These are phyloP conservation scores for Xylariaceae sp. DNA, from an alignment of 2,329 filamentous ascomycete genomes.

Conservation along the genomic window DNA sequence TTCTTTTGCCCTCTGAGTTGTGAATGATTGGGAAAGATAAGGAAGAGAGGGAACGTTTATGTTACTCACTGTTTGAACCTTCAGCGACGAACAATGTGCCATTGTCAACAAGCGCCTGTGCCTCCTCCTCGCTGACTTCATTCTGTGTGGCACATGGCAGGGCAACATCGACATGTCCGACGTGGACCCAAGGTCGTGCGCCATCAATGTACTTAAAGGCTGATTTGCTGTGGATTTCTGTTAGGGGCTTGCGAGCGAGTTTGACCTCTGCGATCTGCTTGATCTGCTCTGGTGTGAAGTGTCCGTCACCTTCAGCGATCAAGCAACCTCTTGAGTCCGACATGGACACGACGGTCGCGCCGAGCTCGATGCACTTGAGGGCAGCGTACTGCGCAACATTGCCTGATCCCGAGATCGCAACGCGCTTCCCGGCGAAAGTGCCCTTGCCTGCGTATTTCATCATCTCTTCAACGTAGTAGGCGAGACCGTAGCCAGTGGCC, in stretches of 20 bases:
- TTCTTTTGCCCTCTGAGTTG: neutral
- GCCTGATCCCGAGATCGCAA: slow-evolving; percentile 94
- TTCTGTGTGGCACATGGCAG: slow-evolving; percentile 97
- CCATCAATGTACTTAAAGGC: slow-evolving; percentile 85
- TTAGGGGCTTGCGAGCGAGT: slow-evolving; percentile 82
- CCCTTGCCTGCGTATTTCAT: slow-evolving; percentile 89
- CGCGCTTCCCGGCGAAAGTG: slow-evolving; percentile 86
- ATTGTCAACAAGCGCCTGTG: slow-evolving; percentile 75
- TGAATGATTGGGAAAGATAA: neutral
- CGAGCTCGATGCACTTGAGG: slow-evolving; percentile 95
- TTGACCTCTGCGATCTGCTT: slow-evolving; percentile 83
- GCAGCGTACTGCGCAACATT: slow-evolving; percentile 99
- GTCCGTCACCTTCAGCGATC: slow-evolving; percentile 72
- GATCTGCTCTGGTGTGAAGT: slow-evolving; percentile 82
- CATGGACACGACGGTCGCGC: slow-evolving; percentile 88
- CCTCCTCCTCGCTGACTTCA: slow-evolving; percentile 93
- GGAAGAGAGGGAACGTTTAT: neutral
- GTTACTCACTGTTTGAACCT: slow-evolving; percentile 77
- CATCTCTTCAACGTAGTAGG: slow-evolving; percentile 98
- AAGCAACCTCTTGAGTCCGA: slow-evolving; percentile 91
- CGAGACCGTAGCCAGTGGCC: slow-evolving; percentile 94
- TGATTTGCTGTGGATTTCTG: slow-evolving; percentile 67
- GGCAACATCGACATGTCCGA: slow-evolving; percentile 87
- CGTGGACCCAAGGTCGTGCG: slow-evolving; percentile 89
- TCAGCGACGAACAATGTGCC: slow-evolving; percentile 90